These are phyloP conservation scores for Peronospora belbahrii DNA, from an alignment of 352 stramenopile species.

Conservation along the genomic window DNA sequence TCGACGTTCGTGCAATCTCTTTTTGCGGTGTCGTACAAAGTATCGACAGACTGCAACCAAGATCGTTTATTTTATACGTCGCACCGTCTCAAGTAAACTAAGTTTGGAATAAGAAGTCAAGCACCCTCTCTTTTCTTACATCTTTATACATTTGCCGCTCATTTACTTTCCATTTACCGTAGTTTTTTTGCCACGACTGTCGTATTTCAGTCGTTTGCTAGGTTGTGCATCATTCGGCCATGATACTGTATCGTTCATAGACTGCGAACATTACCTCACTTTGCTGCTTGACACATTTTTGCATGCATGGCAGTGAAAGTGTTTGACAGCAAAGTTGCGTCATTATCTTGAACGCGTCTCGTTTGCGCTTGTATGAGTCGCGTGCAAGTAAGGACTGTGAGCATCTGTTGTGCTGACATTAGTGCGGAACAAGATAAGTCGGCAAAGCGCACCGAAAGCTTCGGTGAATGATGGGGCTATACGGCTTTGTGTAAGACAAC, in stretches of 20 bases:
- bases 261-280: conserved; percentile 1
- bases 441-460: background rate
- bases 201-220: too few species aligned
- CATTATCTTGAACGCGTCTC: background rate
- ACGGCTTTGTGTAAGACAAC: conserved; percentile 8
- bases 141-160: too few species aligned
- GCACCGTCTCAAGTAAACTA: too few species aligned
- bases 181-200: too few species aligned
- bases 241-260: background rate
- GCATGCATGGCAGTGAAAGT: background rate
- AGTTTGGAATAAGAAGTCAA: too few species aligned
- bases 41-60: too few species aligned
- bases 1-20: too few species aligned
- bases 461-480: background rate
- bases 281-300: conserved; percentile 5
- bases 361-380: background rate
- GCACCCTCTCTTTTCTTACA: too few species aligned
- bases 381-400: background rate
- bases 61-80: too few species aligned
- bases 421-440: background rate
- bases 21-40: too few species aligned
- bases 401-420: too few species aligned
- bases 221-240: background rate
- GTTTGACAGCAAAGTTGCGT: background rate
- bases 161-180: too few species aligned